Evolutionary conservation across 805 yeast species (phyloP), one percentile per base, ranked within the genome.

Genomic region (Phaffomyces thermotolerans): DNA sequence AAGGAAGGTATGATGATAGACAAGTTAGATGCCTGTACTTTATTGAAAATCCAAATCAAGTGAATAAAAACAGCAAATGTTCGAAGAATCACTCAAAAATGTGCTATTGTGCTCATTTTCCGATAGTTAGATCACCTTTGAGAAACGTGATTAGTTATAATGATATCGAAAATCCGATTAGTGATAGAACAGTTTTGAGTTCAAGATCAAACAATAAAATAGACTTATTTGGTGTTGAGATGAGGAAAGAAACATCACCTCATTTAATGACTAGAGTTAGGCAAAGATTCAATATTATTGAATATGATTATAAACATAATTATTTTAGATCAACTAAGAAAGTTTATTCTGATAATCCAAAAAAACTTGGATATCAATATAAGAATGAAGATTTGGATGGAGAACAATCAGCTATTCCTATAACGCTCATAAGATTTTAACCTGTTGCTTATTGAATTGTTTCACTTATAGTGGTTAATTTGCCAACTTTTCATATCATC

Each of bases 401-500:
- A 27, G 29, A 27, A 13, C 29, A 27, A 4, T 8, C 13, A 27
- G 10, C 29, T 27, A 27, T 10, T 27, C 12, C 12, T 10, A 27
- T 27, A 27, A 12, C 29, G 13, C 10, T 27, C 2, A 12, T 5
- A 27, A 27, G 13, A 9, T 13, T 13, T 27, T 10, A 27, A 25
- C 2, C 10, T 25, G 12, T n/a, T n/a, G n/a, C n/a, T n/a, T n/a
- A n/a, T n/a, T 8, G 12, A 25, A 27, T 10, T 27, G 13, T 9
- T 10, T 27, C 10, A 27, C 13, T 27, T 27, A 27, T 27, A 15
- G 14, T 34, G 25, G 17, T 14, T 22, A 14, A 34, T 30, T 10
- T 57, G 49, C 78, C 78, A 72, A 52, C 76, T 71, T 35, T 58
- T 59, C 51, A 70, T 51, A 39, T 68, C 70, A 2, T 58, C 36